Percentiles rank a stretch among this genome's conserved stretches.
Conservation (phyloP, 1,284 basidiomycete genomes). For the Trichosporon faecale region DNA sequence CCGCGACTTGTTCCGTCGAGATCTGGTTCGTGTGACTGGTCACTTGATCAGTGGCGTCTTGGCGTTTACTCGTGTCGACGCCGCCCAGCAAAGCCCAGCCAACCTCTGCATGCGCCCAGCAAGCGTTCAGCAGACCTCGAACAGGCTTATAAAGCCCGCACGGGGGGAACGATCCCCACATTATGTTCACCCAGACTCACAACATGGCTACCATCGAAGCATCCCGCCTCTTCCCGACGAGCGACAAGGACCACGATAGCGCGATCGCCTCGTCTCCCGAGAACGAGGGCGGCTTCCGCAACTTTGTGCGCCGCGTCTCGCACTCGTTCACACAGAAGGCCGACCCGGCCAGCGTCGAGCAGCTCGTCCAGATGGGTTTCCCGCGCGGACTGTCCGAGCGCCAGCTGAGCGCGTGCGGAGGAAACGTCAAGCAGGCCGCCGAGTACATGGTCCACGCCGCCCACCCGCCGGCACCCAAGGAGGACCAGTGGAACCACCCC, state of each 20-base stretch:
- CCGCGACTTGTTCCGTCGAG: constrained; percentile 9
- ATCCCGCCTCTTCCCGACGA: background rate
- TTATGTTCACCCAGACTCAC: background rate
- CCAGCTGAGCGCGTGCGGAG: constrained; percentile 15
- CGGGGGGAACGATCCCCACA: background rate
- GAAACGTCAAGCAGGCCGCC: constrained; percentile 17
- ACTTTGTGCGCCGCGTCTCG: constrained; percentile 19
- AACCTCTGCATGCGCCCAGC: background rate
- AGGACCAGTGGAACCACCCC: constrained; percentile 47
- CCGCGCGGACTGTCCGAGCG: constrained; percentile 16
- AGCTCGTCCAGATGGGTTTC: constrained; percentile 24
- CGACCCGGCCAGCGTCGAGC: constrained; percentile 4
- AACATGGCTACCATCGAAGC: constrained; percentile 4
- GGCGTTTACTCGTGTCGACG: background rate
- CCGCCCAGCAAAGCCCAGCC: background rate
- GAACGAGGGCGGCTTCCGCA: constrained; percentile 13
- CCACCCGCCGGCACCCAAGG: constrained; percentile 32
- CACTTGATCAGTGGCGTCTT: constrained; percentile 8
- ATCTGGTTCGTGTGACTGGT: background rate
- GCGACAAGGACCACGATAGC: background rate
- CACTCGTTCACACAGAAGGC: background rate
- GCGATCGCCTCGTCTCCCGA: background rate
- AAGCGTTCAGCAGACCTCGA: no score
- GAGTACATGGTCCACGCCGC: constrained; percentile 25
- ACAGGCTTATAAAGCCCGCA: background rate